A percentile compares a stretch with the other conserved stretches of the same genome.
These are phyloP conservation scores for Phytopythium ostracodes DNA, from an alignment of 352 stramenopile genomes.

Conservation along the genomic window DNA sequence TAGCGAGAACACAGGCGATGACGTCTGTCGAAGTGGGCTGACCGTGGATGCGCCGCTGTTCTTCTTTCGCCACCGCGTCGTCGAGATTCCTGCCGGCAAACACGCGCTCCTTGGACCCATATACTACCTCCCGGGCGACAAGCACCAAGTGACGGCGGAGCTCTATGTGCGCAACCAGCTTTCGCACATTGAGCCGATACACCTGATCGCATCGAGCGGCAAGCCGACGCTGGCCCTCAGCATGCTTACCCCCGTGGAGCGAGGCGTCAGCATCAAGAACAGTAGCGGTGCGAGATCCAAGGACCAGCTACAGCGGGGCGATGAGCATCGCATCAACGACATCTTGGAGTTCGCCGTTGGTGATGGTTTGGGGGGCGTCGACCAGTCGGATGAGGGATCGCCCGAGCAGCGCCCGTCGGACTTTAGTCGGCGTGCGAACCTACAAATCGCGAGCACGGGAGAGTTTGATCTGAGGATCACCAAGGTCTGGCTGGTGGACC, in stretches of 20 bases:
- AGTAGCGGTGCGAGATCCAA: neutral
- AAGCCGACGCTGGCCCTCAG: neutral
- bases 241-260: neutral
- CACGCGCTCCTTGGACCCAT: conserved; percentile 41
- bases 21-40: neutral
- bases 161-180: conserved; percentile 62
- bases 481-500: conserved; percentile 5
- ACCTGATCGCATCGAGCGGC: conserved; percentile 33
- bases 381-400: neutral
- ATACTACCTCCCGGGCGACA: conserved; percentile 53
- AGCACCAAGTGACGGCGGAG: conserved; percentile 20
- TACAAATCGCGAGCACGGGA: conserved; percentile 1
- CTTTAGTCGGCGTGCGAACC: neutral
- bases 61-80: conserved; percentile 24
- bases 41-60: conserved; percentile 23
- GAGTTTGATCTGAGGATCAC: conserved; percentile 2
- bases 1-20: neutral
- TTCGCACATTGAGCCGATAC: conserved; percentile 56
- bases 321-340: neutral
- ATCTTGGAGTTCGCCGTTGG: conserved; percentile 1
- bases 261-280: neutral
- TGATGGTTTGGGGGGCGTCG: neutral
- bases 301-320: neutral
- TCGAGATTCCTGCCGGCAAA: conserved; percentile 21
- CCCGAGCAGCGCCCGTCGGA: neutral